phyloP scores from a whole-genome alignment of 495 filamentous ascomycete genomes.

The Parathielavia hyrcaniae region DNA sequence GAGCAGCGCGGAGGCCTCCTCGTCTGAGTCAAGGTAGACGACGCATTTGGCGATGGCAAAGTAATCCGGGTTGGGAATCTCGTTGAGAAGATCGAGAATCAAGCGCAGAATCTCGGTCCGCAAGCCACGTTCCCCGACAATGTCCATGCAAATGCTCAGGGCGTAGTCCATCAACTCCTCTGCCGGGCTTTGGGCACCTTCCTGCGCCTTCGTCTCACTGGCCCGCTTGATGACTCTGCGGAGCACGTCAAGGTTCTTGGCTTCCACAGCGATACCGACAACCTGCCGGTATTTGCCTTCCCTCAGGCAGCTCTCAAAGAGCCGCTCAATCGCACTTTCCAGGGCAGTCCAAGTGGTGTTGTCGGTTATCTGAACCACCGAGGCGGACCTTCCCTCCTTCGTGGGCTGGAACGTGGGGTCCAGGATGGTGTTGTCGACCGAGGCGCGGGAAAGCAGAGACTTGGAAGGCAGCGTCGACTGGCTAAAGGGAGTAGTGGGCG shows the following conservation, averaged over 20 bases:
- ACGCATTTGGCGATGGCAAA: slow-evolving; percentile 98
- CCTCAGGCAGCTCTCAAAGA: slow-evolving; percentile 86
- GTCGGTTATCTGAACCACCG: slow-evolving; percentile 42
- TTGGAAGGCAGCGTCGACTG: slow-evolving; percentile 86
- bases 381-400: slow-evolving; percentile 46
- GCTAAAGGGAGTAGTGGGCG: slow-evolving; percentile 88
- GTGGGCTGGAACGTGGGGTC: slow-evolving; percentile 52
- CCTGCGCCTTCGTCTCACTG: slow-evolving; percentile 53
- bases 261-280: slow-evolving; percentile 97
- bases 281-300: slow-evolving; percentile 90
- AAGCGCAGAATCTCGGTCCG: slow-evolving; percentile 74
- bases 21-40: slow-evolving; percentile 88
- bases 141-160: slow-evolving; percentile 91
- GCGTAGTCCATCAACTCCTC: slow-evolving; percentile 97
- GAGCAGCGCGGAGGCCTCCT: slow-evolving; percentile 84
- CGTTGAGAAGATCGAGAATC: slow-evolving; percentile 79
- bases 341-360: slow-evolving; percentile 58
- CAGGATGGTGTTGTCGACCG: slow-evolving; percentile 56
- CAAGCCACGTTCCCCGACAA: slow-evolving; percentile 88
- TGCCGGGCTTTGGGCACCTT: slow-evolving; percentile 53
- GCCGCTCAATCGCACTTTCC: slow-evolving; percentile 71
- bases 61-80: slow-evolving; percentile 86
- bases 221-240: slow-evolving; percentile 74
- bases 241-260: slow-evolving; percentile 84
- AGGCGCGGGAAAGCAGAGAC: slow-evolving; percentile 70